Evolutionary conservation across 1,284 basidiomycete genomes (phyloP).

Genomic region (Leccinum proliferum): DNA sequence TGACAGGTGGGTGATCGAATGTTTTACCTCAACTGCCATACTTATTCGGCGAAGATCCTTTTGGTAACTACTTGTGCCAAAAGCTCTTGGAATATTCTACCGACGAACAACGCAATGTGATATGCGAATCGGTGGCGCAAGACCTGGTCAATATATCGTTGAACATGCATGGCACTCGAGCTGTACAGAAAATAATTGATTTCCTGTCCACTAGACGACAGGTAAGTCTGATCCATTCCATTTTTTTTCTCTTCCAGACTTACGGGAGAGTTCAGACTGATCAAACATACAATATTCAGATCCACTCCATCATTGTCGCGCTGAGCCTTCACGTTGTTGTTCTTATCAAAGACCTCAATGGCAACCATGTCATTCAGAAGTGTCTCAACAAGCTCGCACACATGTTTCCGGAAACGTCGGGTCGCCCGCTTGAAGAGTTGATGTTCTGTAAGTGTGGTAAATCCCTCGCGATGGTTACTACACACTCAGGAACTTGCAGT

Average conservation of each 20-base stretch:
- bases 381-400: slow-evolving; percentile 94
- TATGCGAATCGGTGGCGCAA: slow-evolving; percentile 96
- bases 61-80: slow-evolving; percentile 99
- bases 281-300: slow-evolving; percentile 81
- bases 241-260: slow-evolving; percentile 34
- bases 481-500: too few species aligned
- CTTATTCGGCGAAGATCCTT: slow-evolving; percentile 67
- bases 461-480: too few species aligned
- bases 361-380: slow-evolving; percentile 99
- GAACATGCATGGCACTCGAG: slow-evolving; percentile 99
- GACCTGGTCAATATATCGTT: slow-evolving; percentile 98
- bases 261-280: slow-evolving; percentile 59
- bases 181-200: slow-evolving; percentile 99
- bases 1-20: slow-evolving; percentile 68
- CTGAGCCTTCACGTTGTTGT: slow-evolving; percentile 98
- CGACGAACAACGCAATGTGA: slow-evolving; percentile 95
- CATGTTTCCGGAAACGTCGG: too few species aligned
- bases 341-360: slow-evolving; percentile 99
- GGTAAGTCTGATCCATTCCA: slow-evolving; percentile 46
- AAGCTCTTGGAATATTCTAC: slow-evolving; percentile 97
- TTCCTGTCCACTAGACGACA: slow-evolving; percentile 95
- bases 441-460: too few species aligned
- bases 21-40: slow-evolving; percentile 3
- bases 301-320: slow-evolving; percentile 95
- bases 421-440: too few species aligned